Percentiles rank a stretch among this genome's conserved stretches.
Evolutionary conservation across 371 early-diverging fungal genomes (phyloP).

Genomic region (Mortierella polycephala): DNA sequence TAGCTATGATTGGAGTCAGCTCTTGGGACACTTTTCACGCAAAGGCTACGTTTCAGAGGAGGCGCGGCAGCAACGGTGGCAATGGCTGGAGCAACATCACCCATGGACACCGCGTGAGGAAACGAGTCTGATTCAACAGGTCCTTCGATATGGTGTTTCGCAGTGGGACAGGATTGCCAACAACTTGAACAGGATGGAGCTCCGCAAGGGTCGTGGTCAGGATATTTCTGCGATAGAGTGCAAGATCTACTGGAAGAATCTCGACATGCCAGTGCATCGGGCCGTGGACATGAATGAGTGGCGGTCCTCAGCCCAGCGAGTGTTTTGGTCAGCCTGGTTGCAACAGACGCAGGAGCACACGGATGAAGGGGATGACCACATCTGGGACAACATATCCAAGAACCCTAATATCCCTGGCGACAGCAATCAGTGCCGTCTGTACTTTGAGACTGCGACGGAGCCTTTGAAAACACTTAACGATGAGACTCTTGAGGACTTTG

Average conservation of each 20-base stretch:
- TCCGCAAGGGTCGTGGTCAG: not conserved
- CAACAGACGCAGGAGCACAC: not conserved
- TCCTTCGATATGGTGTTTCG: constrained; percentile 6
- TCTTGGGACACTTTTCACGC: not conserved
- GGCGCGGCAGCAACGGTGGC: not conserved
- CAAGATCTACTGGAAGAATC: constrained; percentile 15
- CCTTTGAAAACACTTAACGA: not conserved
- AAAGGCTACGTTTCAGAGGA: not conserved
- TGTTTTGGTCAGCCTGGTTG: constrained; percentile 4
- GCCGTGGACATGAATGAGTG: not conserved
- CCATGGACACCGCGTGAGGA: constrained; percentile 6
- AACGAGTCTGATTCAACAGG: constrained; percentile 8
- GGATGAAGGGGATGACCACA: not conserved
- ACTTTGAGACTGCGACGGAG: not conserved
- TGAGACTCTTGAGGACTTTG: not conserved
- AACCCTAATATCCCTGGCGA: not conserved
- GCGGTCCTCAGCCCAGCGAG: not conserved
- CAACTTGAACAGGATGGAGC: not conserved
- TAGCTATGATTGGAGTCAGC: constrained; percentile 1
- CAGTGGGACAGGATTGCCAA: constrained; percentile 6
- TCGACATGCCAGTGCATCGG: constrained; percentile 11
- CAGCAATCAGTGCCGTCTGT: constrained; percentile 2
- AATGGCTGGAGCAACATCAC: constrained; percentile 1
- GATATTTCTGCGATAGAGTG: constrained; percentile 2
- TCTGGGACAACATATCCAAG: constrained; percentile 1